Conservation (phyloP, 805 yeast genomes). For the Candida pseudofarinosa region DNA sequence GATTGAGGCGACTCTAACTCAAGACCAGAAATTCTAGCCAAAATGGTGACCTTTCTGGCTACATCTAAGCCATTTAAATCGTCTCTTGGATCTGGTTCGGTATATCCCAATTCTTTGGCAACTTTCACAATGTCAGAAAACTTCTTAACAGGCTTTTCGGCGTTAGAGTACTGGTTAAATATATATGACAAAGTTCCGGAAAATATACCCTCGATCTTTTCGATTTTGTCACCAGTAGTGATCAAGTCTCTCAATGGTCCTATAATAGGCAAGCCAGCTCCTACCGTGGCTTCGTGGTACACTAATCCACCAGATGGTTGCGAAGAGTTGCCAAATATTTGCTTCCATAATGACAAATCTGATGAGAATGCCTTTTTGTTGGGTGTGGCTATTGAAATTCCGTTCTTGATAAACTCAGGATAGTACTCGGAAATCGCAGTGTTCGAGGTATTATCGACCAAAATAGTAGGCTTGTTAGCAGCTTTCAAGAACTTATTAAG, state of each 20-base stretch:
- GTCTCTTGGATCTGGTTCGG: constrained; percentile 99
- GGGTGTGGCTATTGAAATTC: constrained; percentile 95
- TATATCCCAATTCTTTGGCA: constrained; percentile 90
- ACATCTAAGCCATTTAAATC: constrained; percentile 97
- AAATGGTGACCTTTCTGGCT: constrained; percentile 95
- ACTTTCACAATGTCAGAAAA: constrained; percentile 86
- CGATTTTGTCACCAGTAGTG: constrained; percentile 88
- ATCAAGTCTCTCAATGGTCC: constrained; percentile 85
- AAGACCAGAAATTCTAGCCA: constrained; percentile 89
- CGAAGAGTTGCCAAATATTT: constrained; percentile 55
- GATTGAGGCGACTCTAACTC: constrained; percentile 82
- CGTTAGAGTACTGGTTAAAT: constrained; percentile 86
- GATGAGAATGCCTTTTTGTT: constrained; percentile 96
- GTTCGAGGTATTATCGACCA: constrained; percentile 93
- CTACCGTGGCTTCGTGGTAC: constrained; percentile 97
- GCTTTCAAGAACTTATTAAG: constrained; percentile 59
- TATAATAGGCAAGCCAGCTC: constrained; percentile 96
- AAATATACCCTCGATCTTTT: constrained; percentile 90
- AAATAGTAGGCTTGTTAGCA: constrained; percentile 71
- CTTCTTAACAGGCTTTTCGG: constrained; percentile 52
- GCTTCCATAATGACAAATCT: constrained; percentile 69
- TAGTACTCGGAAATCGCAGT: constrained; percentile 72
- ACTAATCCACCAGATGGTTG: constrained; percentile 63
- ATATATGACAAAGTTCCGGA: constrained; percentile 95
- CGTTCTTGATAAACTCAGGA: constrained; percentile 66